Conservation (phyloP, 1,284 basidiomycete species). For the Sporisorium scitamineum region DNA sequence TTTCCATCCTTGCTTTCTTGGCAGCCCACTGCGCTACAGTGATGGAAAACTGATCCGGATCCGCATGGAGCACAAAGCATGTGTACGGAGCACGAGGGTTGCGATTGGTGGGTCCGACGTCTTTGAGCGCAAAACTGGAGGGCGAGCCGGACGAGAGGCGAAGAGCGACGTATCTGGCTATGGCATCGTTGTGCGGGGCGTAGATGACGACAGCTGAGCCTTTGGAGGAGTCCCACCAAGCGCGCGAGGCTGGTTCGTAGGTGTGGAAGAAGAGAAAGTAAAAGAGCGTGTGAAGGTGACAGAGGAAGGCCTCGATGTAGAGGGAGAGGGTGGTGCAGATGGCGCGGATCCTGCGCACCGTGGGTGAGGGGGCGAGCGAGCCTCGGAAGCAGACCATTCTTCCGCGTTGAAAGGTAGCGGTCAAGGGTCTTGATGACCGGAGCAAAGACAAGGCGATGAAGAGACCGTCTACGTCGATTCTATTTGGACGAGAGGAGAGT, state of each 20-base stretch:
- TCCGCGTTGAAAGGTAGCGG: not conserved
- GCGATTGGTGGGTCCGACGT: constrained; percentile 30
- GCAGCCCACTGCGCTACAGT: constrained; percentile 54
- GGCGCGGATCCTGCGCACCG: constrained; percentile 31
- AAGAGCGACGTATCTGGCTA: constrained; percentile 41
- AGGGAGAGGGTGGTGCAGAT: constrained; percentile 33
- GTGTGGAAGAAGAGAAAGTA: constrained; percentile 40
- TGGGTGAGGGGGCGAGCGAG: constrained; percentile 36
- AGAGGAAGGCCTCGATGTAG: constrained; percentile 37
- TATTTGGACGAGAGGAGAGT: not conserved
- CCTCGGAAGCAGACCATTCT: constrained; percentile 34
- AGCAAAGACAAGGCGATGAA: not conserved
- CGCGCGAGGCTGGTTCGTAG: constrained; percentile 31
- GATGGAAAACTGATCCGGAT: constrained; percentile 46
- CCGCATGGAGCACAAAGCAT: constrained; percentile 49
- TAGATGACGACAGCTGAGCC: constrained; percentile 50
- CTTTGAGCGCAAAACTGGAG: constrained; percentile 43
- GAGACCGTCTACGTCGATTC: not conserved
- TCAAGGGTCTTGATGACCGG: not conserved
- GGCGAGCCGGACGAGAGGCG: constrained; percentile 48
- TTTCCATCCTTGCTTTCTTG: constrained; percentile 48
- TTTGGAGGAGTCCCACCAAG: constrained; percentile 47
- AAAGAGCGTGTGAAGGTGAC: constrained; percentile 31
- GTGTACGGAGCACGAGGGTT: constrained; percentile 48
- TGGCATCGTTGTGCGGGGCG: constrained; percentile 47